Evolutionary conservation across 768 basidiomycete species (phyloP), one percentile per base, ranked within the genome.

Genomic region (Cystoderma amianthinum): DNA sequence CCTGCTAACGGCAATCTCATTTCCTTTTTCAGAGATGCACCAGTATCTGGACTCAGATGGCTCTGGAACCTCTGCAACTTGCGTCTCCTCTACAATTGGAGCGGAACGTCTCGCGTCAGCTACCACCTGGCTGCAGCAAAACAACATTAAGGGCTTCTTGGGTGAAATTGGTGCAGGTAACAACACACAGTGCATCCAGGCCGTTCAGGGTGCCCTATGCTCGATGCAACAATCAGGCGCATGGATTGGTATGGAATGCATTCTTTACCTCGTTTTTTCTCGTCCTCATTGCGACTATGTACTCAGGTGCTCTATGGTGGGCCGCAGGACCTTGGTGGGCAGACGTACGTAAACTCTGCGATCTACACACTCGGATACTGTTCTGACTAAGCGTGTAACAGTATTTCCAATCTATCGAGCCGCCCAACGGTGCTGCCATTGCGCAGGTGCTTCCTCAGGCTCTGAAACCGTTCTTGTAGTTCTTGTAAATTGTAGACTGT

Each of bases 31-130:
- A 74, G 76, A 82, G 53, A 80, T 81, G 76, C 79, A 82, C 56
- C 78, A 82, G 55, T 82, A 82, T 63, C 78, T 82, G 48, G 79
- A 81, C 57, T 71, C 69, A 24, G 79, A 82, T 51, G 70, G 75
- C 47, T 79, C 76, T 15, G 77, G 76, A 38, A 80, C 78, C 5
- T 67, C 56, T 36, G 52, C 52, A 1, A 67, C 59, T 18, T 82
- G 80, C 52, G 78, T 81, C 25, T 76, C 72, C 6, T 61, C 69
- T 13, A 79, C 75, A 20, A 79, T 82, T 50, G 78, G 78, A 42
- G 68, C 66, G 15, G 71, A 78, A 49, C 76, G 78, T 48, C 57
- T 82, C 30, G 62, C 68, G 21, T 69, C 54, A 23, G 80, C 80
- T 6, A 80, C 80, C 2, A 48, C 57, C 13, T 80, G 80, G 80